phyloP scores from a whole-genome alignment of 768 basidiomycete species.

The Lactarius evosmus region DNA sequence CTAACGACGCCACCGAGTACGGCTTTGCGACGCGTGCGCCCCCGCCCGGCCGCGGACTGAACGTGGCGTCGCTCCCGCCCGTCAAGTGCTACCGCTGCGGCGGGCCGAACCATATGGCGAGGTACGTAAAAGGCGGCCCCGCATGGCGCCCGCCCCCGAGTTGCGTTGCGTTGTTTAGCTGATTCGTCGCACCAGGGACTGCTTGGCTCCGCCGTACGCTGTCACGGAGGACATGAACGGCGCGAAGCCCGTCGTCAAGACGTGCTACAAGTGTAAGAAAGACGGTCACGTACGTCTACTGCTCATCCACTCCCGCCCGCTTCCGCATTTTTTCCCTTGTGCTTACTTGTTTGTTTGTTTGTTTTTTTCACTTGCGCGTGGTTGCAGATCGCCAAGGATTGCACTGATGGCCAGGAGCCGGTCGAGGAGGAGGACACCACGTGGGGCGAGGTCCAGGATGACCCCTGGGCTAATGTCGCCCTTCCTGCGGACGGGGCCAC shows the following conservation, averaged over 20 bases:
- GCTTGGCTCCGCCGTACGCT: slow-evolving; percentile 68
- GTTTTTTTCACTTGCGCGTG: not conserved
- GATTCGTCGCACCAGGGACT: slow-evolving; percentile 53
- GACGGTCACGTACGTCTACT: slow-evolving; percentile 72
- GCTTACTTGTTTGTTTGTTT: not conserved
- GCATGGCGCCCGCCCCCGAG: slow-evolving; percentile 16
- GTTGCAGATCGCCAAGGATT: slow-evolving; percentile 37
- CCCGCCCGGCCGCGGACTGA: slow-evolving; percentile 70
- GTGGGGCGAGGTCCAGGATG: slow-evolving; percentile 24
- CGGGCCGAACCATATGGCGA: slow-evolving; percentile 84
- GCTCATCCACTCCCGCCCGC: not conserved
- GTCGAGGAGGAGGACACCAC: slow-evolving; percentile 13
- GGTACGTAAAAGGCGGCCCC: slow-evolving; percentile 40
- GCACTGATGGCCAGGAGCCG: slow-evolving; percentile 34
- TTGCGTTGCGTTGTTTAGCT: slow-evolving; percentile 11
- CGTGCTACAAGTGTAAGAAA: slow-evolving; percentile 85
- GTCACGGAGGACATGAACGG: slow-evolving; percentile 43
- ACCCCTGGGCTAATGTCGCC: slow-evolving; percentile 13
- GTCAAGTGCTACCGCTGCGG: slow-evolving; percentile 91
- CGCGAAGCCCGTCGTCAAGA: slow-evolving; percentile 59
- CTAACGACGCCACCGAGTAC: slow-evolving; percentile 44
- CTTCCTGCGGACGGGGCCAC: slow-evolving; percentile 1
- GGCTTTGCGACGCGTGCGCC: slow-evolving; percentile 65
- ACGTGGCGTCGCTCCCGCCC: slow-evolving; percentile 72
- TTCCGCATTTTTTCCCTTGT: not conserved